Base-by-base conservation (phyloP, 2,329 filamentous ascomycete species). In the Tricladium varicosporioides region DNA sequence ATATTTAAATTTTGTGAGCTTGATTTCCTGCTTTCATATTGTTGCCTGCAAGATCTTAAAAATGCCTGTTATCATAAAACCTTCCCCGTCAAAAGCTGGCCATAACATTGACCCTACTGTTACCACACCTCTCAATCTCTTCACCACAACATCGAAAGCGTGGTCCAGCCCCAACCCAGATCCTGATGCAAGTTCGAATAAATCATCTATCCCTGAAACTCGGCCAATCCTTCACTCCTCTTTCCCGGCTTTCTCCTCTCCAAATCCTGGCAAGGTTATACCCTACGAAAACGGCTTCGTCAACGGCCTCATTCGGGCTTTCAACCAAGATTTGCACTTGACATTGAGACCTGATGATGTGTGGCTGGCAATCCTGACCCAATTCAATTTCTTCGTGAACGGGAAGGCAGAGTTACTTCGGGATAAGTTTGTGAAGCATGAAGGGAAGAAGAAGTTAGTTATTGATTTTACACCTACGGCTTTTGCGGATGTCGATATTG, bases 311-410 rank as follows among this genome's bases (percentile, higher is more conserved):
- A 65, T 72, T 19, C 51, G 70, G n/a, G 76, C 76, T 1, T 79
- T 79, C 59, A 74, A 65, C 57, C 11, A 68, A 2, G 75, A 80
- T 53, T 74, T 76, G 52, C 72, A 80, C 55, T 72, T 82, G 0
- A 65, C 65, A 1, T 67, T 82, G 43, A 75, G 79, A 0, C 79
- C 80, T 0, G 79, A 83, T 19, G 80, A 83, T 56, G 63, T 82
- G n/a, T 83, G 79, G 80, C 71, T 80, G 47, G 68, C 78, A 5
- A 80, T 82, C 58, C 63, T 82, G 0, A 70, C 73, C 0, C 79
- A 82, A 57, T 61, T 81, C 1, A 75, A 71, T 61, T 69, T 74
- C 55, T 79, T 72, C 59, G 68, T 82, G 61, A 79, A 79, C 49
- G 71, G 65, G 1, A 68, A 80, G 56, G 70, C 76, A 4, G 75